Base-by-base conservation (phyloP, 2,329 filamentous ascomycete genomes). In the Apiospora koreana region DNA sequence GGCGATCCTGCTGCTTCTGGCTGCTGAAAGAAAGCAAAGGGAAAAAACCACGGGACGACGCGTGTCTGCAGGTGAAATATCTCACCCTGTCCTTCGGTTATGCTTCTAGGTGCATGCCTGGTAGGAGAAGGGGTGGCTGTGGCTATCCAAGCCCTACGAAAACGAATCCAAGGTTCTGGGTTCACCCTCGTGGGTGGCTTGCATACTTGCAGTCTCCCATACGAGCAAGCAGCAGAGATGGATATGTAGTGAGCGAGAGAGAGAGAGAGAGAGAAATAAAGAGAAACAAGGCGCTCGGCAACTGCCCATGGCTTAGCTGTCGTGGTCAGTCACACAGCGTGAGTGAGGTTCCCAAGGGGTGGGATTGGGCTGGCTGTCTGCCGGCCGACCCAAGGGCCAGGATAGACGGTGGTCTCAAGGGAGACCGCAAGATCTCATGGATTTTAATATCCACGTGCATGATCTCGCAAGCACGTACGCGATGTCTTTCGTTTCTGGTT, bases 401-500 rank as follows among this genome's bases (percentile, higher is more conserved):
- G 75, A 72, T 72, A 76, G 76, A 75, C 41, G 73, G 72, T n/a
- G 73, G 72, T 72, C 71, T 70, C 70, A 73, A 75, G 75, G 74
- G 73, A 73, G 74, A 73, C 76, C 74, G 77, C 75, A 70, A 79
- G 77, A 79, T 79, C 77, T 78, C 70, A 73, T 72, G 72, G 75
- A 72, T 73, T 65, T 64, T 68, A 74, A 76, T 76, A 72, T 75
- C 50, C 71, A 71, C 72, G 74, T 79, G 77, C 78, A 78, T 79
- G 75, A 79, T 79, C 77, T 79, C 73, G 72, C 74, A 62, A 62
- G 54, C 54, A 62, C 73, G 77, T 74, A 76, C 72, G 73, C 74
- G 76, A 73, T 74, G 71, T 73, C 72, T 70, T 74, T 79, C 77
- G 77, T 79, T 74, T 79, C 74, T 72, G 71, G 76, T 78, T 79